These are phyloP conservation scores for Magnaporthiopsis rhizophila DNA, from an alignment of 2,329 filamentous ascomycete genomes.

Conservation along the genomic window DNA sequence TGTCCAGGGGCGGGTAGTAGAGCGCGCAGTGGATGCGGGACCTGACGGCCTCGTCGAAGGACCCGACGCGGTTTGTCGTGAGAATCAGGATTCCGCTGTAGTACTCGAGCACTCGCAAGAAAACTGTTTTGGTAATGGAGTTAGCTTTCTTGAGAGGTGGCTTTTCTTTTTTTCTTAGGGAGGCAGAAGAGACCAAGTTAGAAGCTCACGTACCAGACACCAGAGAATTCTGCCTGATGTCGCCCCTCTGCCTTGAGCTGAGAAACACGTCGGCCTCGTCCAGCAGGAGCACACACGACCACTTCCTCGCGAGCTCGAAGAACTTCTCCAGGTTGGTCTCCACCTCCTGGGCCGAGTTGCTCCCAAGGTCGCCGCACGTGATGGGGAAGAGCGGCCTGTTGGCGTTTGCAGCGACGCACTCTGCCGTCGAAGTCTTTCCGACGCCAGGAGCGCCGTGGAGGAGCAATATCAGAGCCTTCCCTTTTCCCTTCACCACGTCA, in stretches of 20 bases:
- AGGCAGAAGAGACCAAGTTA: not conserved
- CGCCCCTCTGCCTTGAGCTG: constrained; percentile 13
- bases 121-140: not conserved
- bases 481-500: constrained; percentile 38
- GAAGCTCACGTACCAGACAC: constrained; percentile 17
- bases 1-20: constrained; percentile 8
- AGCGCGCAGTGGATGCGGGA: constrained; percentile 8
- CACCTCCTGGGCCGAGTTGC: constrained; percentile 15
- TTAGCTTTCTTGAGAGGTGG: not conserved
- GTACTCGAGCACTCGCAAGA: constrained; percentile 9
- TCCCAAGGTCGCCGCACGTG: constrained; percentile 22
- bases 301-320: constrained; percentile 21
- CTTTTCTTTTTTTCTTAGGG: no score
- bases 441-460: no score
- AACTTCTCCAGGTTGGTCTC: constrained; percentile 19
- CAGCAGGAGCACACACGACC: constrained; percentile 17
- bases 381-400: constrained; percentile 24
- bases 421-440: constrained; percentile 39
- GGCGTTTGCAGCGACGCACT: constrained; percentile 21
- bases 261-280: constrained; percentile 21
- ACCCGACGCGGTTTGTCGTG: constrained; percentile 9
- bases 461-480: constrained; percentile 33
- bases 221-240: constrained; percentile 22
- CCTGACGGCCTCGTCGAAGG: constrained; percentile 9
- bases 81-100: constrained; percentile 10